Evolutionary conservation across 2,329 filamentous ascomycete genomes (phyloP), one percentile per base, ranked within the genome.

Genomic region (Calonectria hawksworthii): DNA sequence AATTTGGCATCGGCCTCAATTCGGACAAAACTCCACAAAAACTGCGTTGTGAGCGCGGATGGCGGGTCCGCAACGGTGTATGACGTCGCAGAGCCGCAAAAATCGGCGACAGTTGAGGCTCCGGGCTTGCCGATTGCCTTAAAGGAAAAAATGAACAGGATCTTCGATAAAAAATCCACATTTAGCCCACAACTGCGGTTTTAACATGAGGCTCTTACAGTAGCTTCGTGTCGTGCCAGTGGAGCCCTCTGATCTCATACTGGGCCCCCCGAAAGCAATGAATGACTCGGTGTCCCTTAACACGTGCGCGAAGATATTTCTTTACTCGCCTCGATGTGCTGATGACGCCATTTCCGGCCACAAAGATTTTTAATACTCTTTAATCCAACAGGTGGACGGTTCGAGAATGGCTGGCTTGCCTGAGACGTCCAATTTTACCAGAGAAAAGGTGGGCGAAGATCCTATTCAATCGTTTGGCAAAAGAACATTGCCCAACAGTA

Each of bases 21-120:
- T 61, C 54, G 54, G 54, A 26, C 32, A 38, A 61, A 61, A 38
- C 9, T 61, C 54, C 54, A 61, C 54, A 23, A 38, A 36, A 18
- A 23, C 9, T 13, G 21, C 21, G 16, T 26, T 3, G 54, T 16
- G 10, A 61, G 32, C 21, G n/a, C 38, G 8, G 10, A 61, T 56
- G 32, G 54, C 32, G 54, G 54, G 54, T 61, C 54, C 54, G 54
- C 54, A 10, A 21, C 32, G 5, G 26, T 9, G 32, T 26, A 61
- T 61, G 54, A 61, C 54, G 54, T 61, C 21, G 32, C 54, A 38
- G 32, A 61, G 54, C 54, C 54, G 54, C 54, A 61, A 61, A 61
- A 38, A 5, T 61, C 32, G 32, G 32, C 32, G 54, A 23, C 54
- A 14, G 32, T 61, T 16, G 54, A 38, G 21, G 54, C 21, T 36